These are phyloP conservation scores for Daedaleopsis sinensis DNA, from an alignment of 768 basidiomycete genomes.

Conservation along the genomic window DNA sequence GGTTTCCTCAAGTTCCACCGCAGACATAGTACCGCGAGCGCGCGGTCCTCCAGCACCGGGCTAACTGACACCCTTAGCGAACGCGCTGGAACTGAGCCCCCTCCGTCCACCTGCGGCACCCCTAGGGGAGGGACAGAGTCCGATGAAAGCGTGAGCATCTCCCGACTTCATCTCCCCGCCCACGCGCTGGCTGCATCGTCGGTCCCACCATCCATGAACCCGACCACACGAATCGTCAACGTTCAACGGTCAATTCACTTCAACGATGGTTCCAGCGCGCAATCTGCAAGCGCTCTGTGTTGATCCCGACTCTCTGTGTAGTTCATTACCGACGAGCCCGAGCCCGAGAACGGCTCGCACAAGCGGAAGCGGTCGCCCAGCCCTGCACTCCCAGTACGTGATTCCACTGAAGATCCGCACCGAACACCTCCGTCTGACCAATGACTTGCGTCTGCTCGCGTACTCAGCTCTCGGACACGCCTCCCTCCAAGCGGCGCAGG, in stretches of 20 bases:
- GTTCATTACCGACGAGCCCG: slow-evolving; percentile 2
- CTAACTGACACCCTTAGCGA: slow-evolving; percentile 2
- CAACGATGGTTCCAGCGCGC: neutral
- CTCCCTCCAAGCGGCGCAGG: slow-evolving; percentile 25
- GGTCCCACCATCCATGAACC: neutral
- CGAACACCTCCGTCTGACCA: neutral
- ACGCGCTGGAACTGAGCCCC: slow-evolving; percentile 4
- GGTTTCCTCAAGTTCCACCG: slow-evolving; percentile 12
- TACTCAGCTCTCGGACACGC: neutral
- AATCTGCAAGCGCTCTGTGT: neutral
- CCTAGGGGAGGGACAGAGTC: neutral
- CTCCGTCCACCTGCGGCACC: slow-evolving; percentile 6
- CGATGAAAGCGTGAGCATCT: slow-evolving; percentile 16
- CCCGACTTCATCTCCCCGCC: neutral
- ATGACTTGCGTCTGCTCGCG: neutral
- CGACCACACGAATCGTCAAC: neutral
- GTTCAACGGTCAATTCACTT: neutral
- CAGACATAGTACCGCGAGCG: slow-evolving; percentile 16
- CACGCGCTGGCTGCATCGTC: neutral
- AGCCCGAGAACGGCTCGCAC: slow-evolving; percentile 24
- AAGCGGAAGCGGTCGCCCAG: slow-evolving; percentile 24
- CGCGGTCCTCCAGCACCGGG: slow-evolving; percentile 5
- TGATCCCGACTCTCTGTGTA: slow-evolving; percentile 9
- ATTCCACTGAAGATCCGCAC: neutral
- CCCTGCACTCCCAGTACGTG: slow-evolving; percentile 2